Percentiles rank a stretch among this genome's conserved stretches.
Evolutionary conservation across 2,329 filamentous ascomycete species (phyloP).

Genomic region (Basipetospora chlamydospora): DNA sequence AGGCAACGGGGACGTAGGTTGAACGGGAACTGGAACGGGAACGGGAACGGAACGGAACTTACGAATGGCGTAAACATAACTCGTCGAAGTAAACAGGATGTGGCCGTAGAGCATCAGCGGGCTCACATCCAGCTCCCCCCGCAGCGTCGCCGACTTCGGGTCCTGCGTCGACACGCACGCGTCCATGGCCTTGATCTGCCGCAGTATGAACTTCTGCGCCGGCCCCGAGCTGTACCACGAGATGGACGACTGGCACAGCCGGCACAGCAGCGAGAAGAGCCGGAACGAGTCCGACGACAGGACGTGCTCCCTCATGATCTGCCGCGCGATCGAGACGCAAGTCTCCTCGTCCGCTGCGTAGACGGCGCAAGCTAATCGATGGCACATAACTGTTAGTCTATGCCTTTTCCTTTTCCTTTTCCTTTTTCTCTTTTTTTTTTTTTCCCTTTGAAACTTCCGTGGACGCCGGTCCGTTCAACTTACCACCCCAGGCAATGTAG

Average conservation of each 20-base stretch:
- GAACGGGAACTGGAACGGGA: not conserved
- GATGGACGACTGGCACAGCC: conserved; percentile 57
- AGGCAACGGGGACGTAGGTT: not conserved
- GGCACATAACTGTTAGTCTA: too few relatives aligned
- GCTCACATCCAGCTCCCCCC: conserved; percentile 52
- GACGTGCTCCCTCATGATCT: conserved; percentile 70
- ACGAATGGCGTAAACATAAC: conserved; percentile 71
- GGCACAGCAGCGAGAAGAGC: conserved; percentile 65
- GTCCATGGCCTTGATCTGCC: conserved; percentile 88
- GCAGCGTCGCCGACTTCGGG: conserved; percentile 18
- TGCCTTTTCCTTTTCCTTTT: too few relatives aligned
- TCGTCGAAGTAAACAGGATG: conserved; percentile 70
- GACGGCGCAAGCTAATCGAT: conserved; percentile 66
- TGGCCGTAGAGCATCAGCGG: conserved; percentile 83
- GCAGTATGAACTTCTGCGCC: conserved; percentile 78
- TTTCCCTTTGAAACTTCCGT: too few relatives aligned
- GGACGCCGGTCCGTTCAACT: conserved; percentile 17
- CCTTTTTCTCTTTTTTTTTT: too few relatives aligned
- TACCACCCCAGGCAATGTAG: conserved; percentile 62
- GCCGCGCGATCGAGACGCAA: conserved; percentile 58
- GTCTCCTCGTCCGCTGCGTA: conserved; percentile 66
- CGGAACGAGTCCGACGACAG: conserved; percentile 73
- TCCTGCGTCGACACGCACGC: conserved; percentile 22
- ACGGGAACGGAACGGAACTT: conserved; percentile 14
- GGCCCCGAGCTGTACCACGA: conserved; percentile 69